Evolutionary conservation across 331 rosid species (phyloP).

Genomic region (Saraca asoca): DNA sequence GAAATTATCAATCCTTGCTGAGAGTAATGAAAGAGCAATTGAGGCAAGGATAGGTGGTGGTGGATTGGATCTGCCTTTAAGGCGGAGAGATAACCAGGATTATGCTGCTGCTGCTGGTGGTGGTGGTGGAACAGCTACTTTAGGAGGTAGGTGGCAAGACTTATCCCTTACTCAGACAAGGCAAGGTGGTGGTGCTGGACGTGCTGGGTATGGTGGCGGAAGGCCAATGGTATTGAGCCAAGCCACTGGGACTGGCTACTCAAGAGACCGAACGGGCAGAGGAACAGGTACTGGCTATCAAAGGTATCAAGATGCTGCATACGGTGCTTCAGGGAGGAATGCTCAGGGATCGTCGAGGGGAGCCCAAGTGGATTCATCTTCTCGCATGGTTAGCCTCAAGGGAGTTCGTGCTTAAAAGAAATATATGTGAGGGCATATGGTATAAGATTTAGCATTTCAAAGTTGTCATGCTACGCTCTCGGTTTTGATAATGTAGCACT

Average conservation of each 20-base stretch:
- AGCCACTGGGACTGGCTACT: conserved; percentile 44
- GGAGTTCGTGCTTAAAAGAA: conserved; percentile 50
- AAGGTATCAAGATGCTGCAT: conserved; percentile 45
- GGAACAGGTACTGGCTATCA: conserved; percentile 56
- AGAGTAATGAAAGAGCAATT: conserved; percentile 81
- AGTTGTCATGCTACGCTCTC: too few species aligned
- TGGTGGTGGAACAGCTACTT: conserved; percentile 34
- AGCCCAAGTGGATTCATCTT: conserved; percentile 58
- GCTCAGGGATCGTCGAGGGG: conserved; percentile 44
- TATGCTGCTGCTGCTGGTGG: conserved; percentile 44
- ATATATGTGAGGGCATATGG: not conserved
- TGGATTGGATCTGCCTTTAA: conserved; percentile 69
- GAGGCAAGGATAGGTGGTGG: conserved; percentile 80
- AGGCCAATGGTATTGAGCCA: conserved; percentile 53
- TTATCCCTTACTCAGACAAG: conserved; percentile 55
- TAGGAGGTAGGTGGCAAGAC: conserved; percentile 80
- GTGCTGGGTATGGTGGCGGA: conserved; percentile 51
- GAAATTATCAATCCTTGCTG: conserved; percentile 69
- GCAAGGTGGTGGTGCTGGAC: conserved; percentile 62
- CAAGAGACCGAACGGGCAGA: conserved; percentile 54
- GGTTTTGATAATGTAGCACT: too few species aligned
- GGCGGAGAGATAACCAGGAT: conserved; percentile 80
- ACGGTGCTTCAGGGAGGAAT: conserved; percentile 36
- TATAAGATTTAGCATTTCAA: too few species aligned
- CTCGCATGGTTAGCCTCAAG: conserved; percentile 77